Evolutionary conservation across 2,329 filamentous ascomycete species (phyloP).

Genomic region (Hypoxylon sp.): DNA sequence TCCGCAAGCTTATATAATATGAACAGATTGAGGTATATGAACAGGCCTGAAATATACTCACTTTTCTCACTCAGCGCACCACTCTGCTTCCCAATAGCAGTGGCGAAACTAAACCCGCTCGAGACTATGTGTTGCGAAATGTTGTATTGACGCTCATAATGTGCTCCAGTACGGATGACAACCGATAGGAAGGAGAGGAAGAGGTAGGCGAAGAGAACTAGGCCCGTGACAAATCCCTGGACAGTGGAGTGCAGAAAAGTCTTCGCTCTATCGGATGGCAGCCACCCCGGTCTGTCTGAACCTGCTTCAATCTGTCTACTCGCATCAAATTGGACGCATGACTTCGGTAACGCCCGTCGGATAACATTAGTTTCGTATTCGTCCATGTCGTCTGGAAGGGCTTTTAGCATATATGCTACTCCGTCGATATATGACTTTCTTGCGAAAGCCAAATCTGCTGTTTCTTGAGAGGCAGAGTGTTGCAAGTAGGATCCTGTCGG

Average conservation of each 20-base stretch:
- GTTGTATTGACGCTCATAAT: constrained; percentile 76
- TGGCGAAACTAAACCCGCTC: constrained; percentile 66
- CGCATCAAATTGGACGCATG: constrained; percentile 41
- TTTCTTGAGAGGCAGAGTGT: constrained; percentile 53
- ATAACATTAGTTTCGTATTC: constrained; percentile 68
- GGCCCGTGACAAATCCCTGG: constrained; percentile 68
- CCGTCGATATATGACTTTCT: constrained; percentile 76
- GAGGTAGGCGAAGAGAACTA: constrained; percentile 72
- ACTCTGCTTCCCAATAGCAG: constrained; percentile 67
- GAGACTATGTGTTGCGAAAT: constrained; percentile 72
- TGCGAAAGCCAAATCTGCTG: constrained; percentile 62
- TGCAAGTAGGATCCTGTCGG: constrained; percentile 48
- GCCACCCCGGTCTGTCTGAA: constrained; percentile 35
- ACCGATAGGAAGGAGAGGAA: constrained; percentile 70
- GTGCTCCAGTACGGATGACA: constrained; percentile 67
- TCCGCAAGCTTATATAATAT: not conserved
- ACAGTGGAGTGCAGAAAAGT: constrained; percentile 73
- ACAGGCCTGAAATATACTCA: constrained; percentile 18
- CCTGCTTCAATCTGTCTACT: constrained; percentile 17
- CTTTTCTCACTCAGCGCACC: constrained; percentile 66
- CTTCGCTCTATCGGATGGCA: constrained; percentile 45
- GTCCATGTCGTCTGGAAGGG: constrained; percentile 71
- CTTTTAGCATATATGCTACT: constrained; percentile 74
- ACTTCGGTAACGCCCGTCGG: constrained; percentile 64
- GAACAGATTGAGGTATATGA: not conserved